Evolutionary conservation across 176 grass and related monocot genomes (phyloP).

Genomic region (Juncus effusus): DNA sequence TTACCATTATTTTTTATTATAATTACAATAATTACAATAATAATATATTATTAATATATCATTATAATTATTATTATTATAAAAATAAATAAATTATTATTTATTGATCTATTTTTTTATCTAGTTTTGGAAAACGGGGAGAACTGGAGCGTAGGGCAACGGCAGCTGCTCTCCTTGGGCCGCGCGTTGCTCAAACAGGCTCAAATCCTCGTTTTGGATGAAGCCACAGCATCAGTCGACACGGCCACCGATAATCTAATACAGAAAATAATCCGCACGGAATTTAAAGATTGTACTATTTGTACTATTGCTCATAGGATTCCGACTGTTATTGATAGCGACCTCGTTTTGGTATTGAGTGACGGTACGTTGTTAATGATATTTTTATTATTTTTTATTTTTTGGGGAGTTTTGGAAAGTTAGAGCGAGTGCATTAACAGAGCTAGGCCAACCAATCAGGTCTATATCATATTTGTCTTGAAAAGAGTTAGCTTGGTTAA

Average conservation of each 20-base stretch:
- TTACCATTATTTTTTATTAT: neutral
- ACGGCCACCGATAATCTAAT: conserved; percentile 96
- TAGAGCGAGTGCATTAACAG: no score
- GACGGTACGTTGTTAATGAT: conserved; percentile 43
- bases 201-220: conserved; percentile 89
- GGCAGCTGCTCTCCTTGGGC: conserved; percentile 91
- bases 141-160: conserved; percentile 97
- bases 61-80: neutral
- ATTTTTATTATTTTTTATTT: neutral
- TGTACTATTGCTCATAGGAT: conserved; percentile 97
- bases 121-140: conserved; percentile 93
- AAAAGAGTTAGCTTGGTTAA: no score
- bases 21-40: conserved; percentile 2
- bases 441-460: no score
- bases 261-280: conserved; percentile 95
- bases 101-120: conserved; percentile 9
- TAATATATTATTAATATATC: no score
- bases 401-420: neutral
- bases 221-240: conserved; percentile 96
- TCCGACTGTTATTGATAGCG: conserved; percentile 96
- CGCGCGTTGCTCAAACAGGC: conserved; percentile 90
- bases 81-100: neutral
- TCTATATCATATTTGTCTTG: no score
- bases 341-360: conserved; percentile 82
- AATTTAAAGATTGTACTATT: conserved; percentile 87